Evolutionary conservation across 2,329 filamentous ascomycete genomes (phyloP).

Genomic region (Neopestalotiopsis sp.): DNA sequence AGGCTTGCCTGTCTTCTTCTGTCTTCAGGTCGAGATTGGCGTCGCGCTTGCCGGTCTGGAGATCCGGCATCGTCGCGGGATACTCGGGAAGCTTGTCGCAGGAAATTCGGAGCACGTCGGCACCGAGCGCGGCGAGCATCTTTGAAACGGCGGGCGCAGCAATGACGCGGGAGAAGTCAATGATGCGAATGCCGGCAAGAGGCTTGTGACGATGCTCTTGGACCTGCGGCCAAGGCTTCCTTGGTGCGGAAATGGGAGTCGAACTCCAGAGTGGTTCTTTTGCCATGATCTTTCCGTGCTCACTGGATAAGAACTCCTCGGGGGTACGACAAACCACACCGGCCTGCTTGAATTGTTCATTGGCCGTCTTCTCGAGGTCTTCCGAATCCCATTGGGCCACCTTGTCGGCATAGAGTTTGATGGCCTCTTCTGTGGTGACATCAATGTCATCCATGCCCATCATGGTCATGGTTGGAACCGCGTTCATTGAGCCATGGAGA

Average conservation of each 20-base stretch:
- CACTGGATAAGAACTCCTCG: constrained; percentile 35
- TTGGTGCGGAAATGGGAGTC: constrained; percentile 15
- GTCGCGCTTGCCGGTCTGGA: constrained; percentile 67
- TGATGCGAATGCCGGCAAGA: constrained; percentile 68
- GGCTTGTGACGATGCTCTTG: constrained; percentile 26
- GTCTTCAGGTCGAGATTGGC: constrained; percentile 68
- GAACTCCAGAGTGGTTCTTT: constrained; percentile 30
- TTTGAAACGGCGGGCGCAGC: constrained; percentile 75
- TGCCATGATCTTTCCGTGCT: constrained; percentile 20
- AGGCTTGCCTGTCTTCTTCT: constrained; percentile 53
- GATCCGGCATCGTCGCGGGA: constrained; percentile 73
- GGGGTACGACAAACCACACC: constrained; percentile 37
- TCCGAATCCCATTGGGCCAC: constrained; percentile 32
- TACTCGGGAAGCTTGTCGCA: constrained; percentile 69
- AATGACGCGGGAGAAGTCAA: constrained; percentile 78
- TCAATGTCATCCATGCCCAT: constrained; percentile 30
- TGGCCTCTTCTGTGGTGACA: constrained; percentile 32
- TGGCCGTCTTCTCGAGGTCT: constrained; percentile 36
- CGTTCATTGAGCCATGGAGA: constrained; percentile 37
- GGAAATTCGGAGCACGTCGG: constrained; percentile 74
- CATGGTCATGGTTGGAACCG: constrained; percentile 37
- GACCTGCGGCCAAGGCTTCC: constrained; percentile 28
- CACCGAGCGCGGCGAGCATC: constrained; percentile 74
- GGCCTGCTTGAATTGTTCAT: constrained; percentile 38
- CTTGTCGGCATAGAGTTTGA: constrained; percentile 24